Base-by-base conservation (phyloP, 257 asterid species). In the Cruciata laevipes region DNA sequence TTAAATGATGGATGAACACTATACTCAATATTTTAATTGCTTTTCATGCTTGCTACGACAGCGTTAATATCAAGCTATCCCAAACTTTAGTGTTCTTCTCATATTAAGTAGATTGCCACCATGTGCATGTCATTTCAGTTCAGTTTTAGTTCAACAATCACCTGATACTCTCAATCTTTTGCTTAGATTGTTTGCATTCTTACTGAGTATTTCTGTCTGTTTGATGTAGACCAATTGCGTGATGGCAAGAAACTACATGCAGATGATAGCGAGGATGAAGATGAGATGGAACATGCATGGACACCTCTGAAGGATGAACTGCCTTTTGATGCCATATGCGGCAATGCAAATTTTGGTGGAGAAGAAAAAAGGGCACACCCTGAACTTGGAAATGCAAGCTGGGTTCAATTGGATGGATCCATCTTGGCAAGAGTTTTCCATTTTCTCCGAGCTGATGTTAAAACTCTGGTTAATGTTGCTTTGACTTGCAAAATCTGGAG, bases 401-500 rank as follows among this genome's bases (percentile, higher is more conserved):
- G 99, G 99, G 90, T 72, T 69, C 81, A 78, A 63, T 89, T 94
- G 65, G 85, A 87, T 76, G 91, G 95, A 35, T 84, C 71, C 76
- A 77, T 87, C 65, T 83, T 94, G 83, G 97, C 95, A 33, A 81
- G 98, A 25, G 82, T 90, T 74, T 88, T 94, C 81, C 96, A 94
- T 83, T 90, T 87, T 80, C 99, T 94, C 32, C 81, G 89, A 81
- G 85, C 86, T 72, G 99, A 94, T 84, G 70, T 85, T 11, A 90
- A 79, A 81, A 84, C 96, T 14, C 88, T 94, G 57, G 78, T 73
- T 69, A 83, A 76, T 77, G 96, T 84, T 69, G 81, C 90, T 70
- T 68, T 81, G 87, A 86, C 99, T 73, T 94, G 99, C 87, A 90
- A 81, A 86, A 90, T 75, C 78, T 94, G 99, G 99, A 85, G 86